A percentile compares a stretch with the other conserved stretches of the same genome.
These are phyloP conservation scores for Boletus semigastroideus DNA, from an alignment of 1,284 basidiomycete genomes.

Conservation along the genomic window DNA sequence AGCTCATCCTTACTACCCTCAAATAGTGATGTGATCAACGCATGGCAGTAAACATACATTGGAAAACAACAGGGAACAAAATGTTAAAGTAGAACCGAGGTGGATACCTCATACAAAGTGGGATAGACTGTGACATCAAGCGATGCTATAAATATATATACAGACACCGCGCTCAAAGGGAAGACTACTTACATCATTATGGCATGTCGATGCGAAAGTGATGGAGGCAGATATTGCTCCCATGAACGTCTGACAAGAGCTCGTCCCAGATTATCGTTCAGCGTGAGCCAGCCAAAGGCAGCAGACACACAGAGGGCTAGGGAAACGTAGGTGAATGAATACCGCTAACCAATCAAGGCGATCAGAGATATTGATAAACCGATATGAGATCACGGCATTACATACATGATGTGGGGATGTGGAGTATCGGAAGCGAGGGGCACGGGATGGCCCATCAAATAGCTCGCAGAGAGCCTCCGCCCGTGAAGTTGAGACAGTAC, in stretches of 20 bases:
- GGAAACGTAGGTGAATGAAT: constrained; percentile 10
- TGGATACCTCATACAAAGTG: too few species aligned
- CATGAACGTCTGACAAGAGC: neutral
- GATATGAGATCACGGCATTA: neutral
- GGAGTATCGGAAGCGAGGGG: constrained; percentile 24
- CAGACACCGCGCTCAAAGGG: too few species aligned
- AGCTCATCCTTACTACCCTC: too few species aligned
- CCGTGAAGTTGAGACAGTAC: constrained; percentile 3
- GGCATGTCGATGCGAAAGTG: neutral
- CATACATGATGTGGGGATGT: constrained; percentile 17
- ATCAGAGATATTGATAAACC: neutral
- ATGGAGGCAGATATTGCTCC: neutral
- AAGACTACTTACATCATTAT: neutral
- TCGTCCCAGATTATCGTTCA: constrained; percentile 13
- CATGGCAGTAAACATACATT: too few species aligned
- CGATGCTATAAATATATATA: too few species aligned
- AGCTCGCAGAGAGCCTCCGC: constrained; percentile 33
- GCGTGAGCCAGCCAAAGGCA: constrained; percentile 24
- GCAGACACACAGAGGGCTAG: constrained; percentile 23
- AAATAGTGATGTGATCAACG: too few species aligned
- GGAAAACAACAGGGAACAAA: too few species aligned
- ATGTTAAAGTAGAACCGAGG: too few species aligned
- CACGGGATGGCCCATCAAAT: constrained; percentile 45
- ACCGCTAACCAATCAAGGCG: neutral
- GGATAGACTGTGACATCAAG: too few species aligned